Evolutionary conservation across 345 rosid species (phyloP), one percentile per base, ranked within the genome.

Genomic region (Lagerstroemia speciosa): DNA sequence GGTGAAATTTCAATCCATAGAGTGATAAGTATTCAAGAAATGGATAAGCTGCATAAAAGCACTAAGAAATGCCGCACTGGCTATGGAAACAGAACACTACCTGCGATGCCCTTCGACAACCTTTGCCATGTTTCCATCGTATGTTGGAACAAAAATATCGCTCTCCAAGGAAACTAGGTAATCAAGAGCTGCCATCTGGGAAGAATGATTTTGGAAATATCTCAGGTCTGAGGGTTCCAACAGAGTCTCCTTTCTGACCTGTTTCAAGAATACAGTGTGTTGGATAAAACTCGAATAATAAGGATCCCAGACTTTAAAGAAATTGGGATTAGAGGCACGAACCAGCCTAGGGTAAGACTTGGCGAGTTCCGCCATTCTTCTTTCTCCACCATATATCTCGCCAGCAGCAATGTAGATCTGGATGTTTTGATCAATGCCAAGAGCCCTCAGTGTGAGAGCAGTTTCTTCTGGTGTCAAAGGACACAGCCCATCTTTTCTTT

Each of bases 401-500:
- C 86, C 89, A 7, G 86, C 84, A 32, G 89, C 86, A 7, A 82
- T 77, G 32, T 85, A 85, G 36, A 82, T 69, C 67, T 80, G 86
- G 30, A 79, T 80, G 34, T 75, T 72, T 3, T 37, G 78, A 61
- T 82, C 82, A 38, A 82, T 74, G 12, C 74, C 89, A 53, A 82
- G 36, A 16, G 89, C 86, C 43, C 63, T 68, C 67, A 85, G 61
- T 37, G 78, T 57, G 5, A 85, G 74, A 19, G 86, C 82, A 45
- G 83, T 82, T 72, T 82, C 89, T 66, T 82, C 86, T 0, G 86
- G 89, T 14, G 89, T 82, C 45, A 82, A 73, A 22, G 86, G 89
- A 74, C 89, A 85, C 60, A 75, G 67, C 6, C 86, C 89, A 12
- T 72, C 86, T 69, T 77, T 71, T 58, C 89, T 80, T 60, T 78